A percentile compares a stretch with the other conserved stretches of the same genome.
These are phyloP conservation scores for Cercospora sojina DNA, from an alignment of 2,329 filamentous ascomycete genomes.

Conservation along the genomic window DNA sequence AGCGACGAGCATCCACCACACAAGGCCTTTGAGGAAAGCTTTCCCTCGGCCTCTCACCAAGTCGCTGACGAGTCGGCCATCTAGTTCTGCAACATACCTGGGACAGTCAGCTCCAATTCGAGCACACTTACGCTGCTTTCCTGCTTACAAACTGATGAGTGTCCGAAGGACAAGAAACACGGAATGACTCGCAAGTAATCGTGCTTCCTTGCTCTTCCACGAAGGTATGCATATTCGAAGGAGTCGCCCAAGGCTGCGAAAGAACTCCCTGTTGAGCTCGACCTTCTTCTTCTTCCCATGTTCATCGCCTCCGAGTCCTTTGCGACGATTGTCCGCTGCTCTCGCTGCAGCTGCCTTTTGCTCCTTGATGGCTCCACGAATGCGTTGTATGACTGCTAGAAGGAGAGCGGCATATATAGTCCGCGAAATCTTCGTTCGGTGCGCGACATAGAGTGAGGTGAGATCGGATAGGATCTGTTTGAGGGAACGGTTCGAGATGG, in stretches of 20 bases:
- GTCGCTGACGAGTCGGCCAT: constrained; percentile 88
- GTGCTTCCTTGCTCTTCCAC: constrained; percentile 82
- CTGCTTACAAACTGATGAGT: constrained; percentile 68
- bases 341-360: constrained; percentile 80
- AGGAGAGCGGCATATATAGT: constrained; percentile 80
- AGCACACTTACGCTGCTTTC: not conserved
- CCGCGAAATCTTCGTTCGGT: constrained; percentile 80
- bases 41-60: constrained; percentile 87
- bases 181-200: constrained; percentile 84
- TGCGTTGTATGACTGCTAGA: constrained; percentile 76
- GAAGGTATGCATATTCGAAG: constrained; percentile 86
- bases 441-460: constrained; percentile 69
- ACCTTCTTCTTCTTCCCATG: constrained; percentile 66
- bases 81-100: constrained; percentile 88
- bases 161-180: constrained; percentile 89
- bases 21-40: constrained; percentile 81
- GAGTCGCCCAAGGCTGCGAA: constrained; percentile 72
- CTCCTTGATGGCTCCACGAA: constrained; percentile 87
- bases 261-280: constrained; percentile 86
- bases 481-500: constrained; percentile 35
- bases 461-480: constrained; percentile 49
- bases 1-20: constrained; percentile 99
- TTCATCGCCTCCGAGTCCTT: constrained; percentile 39
- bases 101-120: not conserved
- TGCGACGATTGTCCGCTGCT: constrained; percentile 58